phyloP scores from a whole-genome alignment of 768 basidiomycete genomes.

The Mycena rebaudengoi region DNA sequence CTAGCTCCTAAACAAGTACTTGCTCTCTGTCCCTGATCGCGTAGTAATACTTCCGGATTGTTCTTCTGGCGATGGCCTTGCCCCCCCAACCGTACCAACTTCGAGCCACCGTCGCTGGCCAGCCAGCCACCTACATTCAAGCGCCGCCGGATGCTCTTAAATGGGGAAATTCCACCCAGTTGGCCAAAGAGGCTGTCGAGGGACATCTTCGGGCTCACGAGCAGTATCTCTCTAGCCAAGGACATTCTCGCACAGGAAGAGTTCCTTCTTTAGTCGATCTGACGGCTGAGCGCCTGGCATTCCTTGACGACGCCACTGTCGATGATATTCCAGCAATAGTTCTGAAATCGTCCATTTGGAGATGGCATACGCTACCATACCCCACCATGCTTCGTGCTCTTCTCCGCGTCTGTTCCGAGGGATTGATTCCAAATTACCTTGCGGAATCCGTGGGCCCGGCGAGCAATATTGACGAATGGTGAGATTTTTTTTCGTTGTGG shows the following conservation, averaged over 20 bases:
- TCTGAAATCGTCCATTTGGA: not conserved
- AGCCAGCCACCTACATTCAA: no score
- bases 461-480: slow-evolving; percentile 15
- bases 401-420: not conserved
- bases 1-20: no score
- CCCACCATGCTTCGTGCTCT: not conserved
- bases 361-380: slow-evolving; percentile 4
- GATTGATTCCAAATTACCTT: not conserved
- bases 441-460: not conserved
- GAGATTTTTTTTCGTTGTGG: not conserved
- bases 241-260: not conserved
- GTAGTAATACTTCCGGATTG: no score
- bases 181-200: not conserved
- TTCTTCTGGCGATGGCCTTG: no score
- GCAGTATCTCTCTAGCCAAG: not conserved
- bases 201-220: not conserved
- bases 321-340: slow-evolving; percentile 4
- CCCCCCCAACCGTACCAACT: no score
- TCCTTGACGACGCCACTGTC: not conserved
- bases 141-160: no score
- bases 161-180: not conserved
- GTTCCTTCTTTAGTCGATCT: slow-evolving; percentile 10
- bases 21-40: no score
- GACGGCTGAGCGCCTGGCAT: not conserved
- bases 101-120: no score